Evolutionary conservation across 2,329 filamentous ascomycete genomes (phyloP), one percentile per base, ranked within the genome.

Genomic region (Paecilomyces niveus): DNA sequence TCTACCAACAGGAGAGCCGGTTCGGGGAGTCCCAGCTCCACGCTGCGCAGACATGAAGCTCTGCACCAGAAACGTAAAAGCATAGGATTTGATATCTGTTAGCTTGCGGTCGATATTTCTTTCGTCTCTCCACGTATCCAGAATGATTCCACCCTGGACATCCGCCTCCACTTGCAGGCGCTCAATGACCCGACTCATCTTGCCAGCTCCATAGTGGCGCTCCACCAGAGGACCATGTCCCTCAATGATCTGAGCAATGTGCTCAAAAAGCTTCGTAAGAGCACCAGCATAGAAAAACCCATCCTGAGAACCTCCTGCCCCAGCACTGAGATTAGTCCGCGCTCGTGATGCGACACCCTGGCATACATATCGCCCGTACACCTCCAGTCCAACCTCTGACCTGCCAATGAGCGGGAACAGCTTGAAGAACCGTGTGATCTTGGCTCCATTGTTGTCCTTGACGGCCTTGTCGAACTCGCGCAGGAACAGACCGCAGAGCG

Each of bases 371-470:
- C 88, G 85, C 1, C 94, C 94, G 72, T 99, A 99, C 2, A 96
- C 90, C 74, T 99, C 93, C 58, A 99, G 74, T 0, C 94, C 94
- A 7, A 93, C 89, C 57, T 96, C 90, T 2, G 90, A 87, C 61
- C 92, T 84, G 13, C 89, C 92, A 69, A 99, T 97, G 35, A 99
- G 79, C 15, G 94, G 94, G 68, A 99, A 99, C 39, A 99, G 80
- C 78, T 99, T 99, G 79, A 99, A 99, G 79, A 99, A 99, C 50
- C 94, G 82, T 1, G 94, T 97, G 56, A 99, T 90, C 71, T 89
- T 91, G 24, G 89, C 84, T 3, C 90, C 92, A 67, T 97, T 92
- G n/a, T 85, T 88, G 50, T 94, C 92, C 61, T 85, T 83, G 1
- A 92, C 89, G 0, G 94, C 94, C 73, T 89, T 94, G 68, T 97